Base-by-base conservation (phyloP, 139 green algal genomes). In the Coelastrella sp. region DNA sequence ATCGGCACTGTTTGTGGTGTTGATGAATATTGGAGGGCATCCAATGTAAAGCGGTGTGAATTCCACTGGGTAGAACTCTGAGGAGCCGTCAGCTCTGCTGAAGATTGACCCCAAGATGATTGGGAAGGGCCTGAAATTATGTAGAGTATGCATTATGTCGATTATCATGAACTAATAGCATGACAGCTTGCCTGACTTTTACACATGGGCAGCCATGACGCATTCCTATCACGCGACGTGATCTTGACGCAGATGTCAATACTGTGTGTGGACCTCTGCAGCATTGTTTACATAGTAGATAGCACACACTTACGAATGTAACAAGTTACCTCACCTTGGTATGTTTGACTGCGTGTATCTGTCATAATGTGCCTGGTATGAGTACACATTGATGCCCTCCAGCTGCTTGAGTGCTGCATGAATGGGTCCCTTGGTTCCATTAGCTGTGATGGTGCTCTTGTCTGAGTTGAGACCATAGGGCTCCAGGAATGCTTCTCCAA, bases 41-140 rank as follows among this genome's bases (percentile, higher is more conserved):
- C 77, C 77, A 13, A 60, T 40, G 27, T 85, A 85, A 7, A 79
- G 40, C 0, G 62, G 62, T 27, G 41, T 85, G 79, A 85, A 85
- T 68, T 89, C 86, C 35, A 82, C 60, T n/a, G 85, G 77, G 67
- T 78, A 83, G 68, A 88, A 88, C 2, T 51, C 6, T 19, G 74
- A 68, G 11, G 25, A 8, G 8, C 59, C 78, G 0, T 68, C 32
- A 4, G 57, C 34, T 1, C 57, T 35, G 19, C 57, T 57, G 34
- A 69, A 81, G 40, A 88, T 75, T 41, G 85, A 71, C 0, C 85
- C 85, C 57, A 88, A 67, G 30, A 88, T 37, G 57, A 88, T 85
- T 13, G 85, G 85, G 67, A 83, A 88, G 40, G 85, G 50, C 30
- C 84, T 88, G 81, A 4, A 37, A 1, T 23, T 13, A 57, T 23